Base-by-base conservation (phyloP, 148 eudicot species). In the Camellia lanceoleosa region DNA sequence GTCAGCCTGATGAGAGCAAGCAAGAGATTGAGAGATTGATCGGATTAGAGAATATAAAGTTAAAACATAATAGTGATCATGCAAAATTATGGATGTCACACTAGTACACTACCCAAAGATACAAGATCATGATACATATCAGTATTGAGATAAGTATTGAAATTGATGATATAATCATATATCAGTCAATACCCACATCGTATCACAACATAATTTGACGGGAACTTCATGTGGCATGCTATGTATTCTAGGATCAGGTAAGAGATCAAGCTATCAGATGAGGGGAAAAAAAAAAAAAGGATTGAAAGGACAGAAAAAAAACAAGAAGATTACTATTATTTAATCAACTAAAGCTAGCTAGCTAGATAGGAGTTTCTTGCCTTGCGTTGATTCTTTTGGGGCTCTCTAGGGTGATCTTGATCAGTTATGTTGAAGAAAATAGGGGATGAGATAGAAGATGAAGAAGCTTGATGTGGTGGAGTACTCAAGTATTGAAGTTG, bases 381-480 rank as follows among this genome's bases (percentile, higher is more conserved):
- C 78, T 80, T 46, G 16, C 44, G 30, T 0, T 42, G 67, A 55
- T 41, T 7, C 44, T 54, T 76, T 43, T 2, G 73, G 18, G 76
- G 47, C 64, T 65, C 78, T 73, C 41, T 14, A 55, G 42, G 15
- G 41, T 73, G 78, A 75, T 66, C 83, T 80, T 44, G 78, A 42
- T 55, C 11, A 71, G 79, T n/a, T 67, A 63, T 55, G 41, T 67
- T 58, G 79, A 66, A 66, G 74, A 74, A 75, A 74, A 68, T 42
- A 56, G 83, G 59, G n/a, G 44, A 65, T 43, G 78, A 74, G 49
- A 42, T 23, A 20, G 82, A 73, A 52, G 82, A 23, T 23, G 82
- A 38, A 54, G 82, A 38, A 54, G 78, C 20, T 52, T 64, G 66
- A 13, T 42, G 15, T 51, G 5, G 55, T 74, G 55, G 43, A n/a